phyloP scores from a whole-genome alignment of 2,329 filamentous ascomycete genomes.

The Penicillium sp. region DNA sequence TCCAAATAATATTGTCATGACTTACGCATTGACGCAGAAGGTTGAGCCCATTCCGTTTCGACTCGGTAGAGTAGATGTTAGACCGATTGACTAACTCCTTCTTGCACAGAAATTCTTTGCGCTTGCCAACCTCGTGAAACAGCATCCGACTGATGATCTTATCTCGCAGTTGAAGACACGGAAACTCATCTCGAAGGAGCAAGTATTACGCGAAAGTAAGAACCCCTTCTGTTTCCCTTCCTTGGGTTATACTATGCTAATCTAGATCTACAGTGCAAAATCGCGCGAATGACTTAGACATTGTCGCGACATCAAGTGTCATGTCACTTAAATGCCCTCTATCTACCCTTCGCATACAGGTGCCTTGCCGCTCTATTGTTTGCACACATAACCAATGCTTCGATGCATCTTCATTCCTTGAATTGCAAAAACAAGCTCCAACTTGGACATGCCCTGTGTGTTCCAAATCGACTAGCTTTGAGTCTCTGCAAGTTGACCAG shows the following conservation, averaged over 20 bases:
- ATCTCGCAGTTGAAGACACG: slow-evolving; percentile 65
- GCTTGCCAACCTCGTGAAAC: slow-evolving; percentile 72
- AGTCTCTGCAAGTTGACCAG: slow-evolving; percentile 83
- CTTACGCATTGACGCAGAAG: slow-evolving; percentile 89
- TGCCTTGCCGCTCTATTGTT: slow-evolving; percentile 74
- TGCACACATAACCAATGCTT: slow-evolving; percentile 95
- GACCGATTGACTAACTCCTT: neutral
- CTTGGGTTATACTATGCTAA: slow-evolving; percentile 23
- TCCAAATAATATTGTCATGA: slow-evolving; percentile 76
- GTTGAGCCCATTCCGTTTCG: slow-evolving; percentile 48
- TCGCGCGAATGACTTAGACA: slow-evolving; percentile 81
- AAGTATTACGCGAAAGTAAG: slow-evolving; percentile 79
- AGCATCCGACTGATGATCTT: slow-evolving; percentile 69
- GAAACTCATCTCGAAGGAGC: slow-evolving; percentile 73
- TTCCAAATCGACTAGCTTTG: slow-evolving; percentile 77
- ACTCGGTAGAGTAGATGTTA: neutral
- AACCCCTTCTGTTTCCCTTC: slow-evolving; percentile 4
- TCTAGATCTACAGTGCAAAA: slow-evolving; percentile 61
- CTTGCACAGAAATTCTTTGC: slow-evolving; percentile 67
- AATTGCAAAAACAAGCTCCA: slow-evolving; percentile 91
- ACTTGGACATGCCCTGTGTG: slow-evolving; percentile 97
- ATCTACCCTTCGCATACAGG: slow-evolving; percentile 75
- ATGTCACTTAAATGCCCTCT: slow-evolving; percentile 92
- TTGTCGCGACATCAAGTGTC: slow-evolving; percentile 82
- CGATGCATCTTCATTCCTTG: slow-evolving; percentile 86